Evolutionary conservation across 1,284 basidiomycete species (phyloP), one percentile per base, ranked within the genome.

Genomic region (Leccinum angustisporum): DNA sequence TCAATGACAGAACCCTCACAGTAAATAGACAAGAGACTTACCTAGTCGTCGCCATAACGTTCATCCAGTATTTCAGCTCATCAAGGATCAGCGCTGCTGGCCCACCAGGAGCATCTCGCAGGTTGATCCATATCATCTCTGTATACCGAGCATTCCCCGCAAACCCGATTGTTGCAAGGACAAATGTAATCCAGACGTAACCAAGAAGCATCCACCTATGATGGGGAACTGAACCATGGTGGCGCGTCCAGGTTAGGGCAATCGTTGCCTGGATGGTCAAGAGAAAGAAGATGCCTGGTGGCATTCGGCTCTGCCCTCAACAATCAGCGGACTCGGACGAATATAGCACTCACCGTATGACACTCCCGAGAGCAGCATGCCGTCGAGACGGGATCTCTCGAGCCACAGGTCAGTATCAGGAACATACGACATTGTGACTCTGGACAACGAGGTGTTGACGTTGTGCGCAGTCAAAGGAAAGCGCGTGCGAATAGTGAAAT

Each of bases 91-190:
- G 30, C 11, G 30, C 30, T 31, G 51, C 51, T 8, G 76, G 70
- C 4, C 69, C 69, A 63, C 73, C 54, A 21, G 66, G 18, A 3
- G 63, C 30, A 21, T 67, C 61, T 2, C 72, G 70, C 34, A 73
- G 40, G 53, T 76, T 67, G 18, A 76, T 73, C 73, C 74, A 76
- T 51, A 77, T 73, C 67, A 75, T 69, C 56, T 77, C 65, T 16
- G 69, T 76, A 57, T 70, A 76, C 55, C 62, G 67, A 2, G 67
- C 65, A 55, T 77, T 76, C 14, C 59, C 70, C 7, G 69, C 72
- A n/a, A 75, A 67, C 7, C 68, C 66, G 10, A 76, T 50, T 0
- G 76, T 74, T 16, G 65, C 72, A n/a, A 77, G 69, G 21, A 63
- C 11, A 50, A 76, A 77, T 0, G 74, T 75, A 50, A 68, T 59